Evolutionary conservation across 169 alveolate genomes (phyloP), one percentile per base, ranked within the genome.

Genomic region (Cryptosporidium meleagridis): DNA sequence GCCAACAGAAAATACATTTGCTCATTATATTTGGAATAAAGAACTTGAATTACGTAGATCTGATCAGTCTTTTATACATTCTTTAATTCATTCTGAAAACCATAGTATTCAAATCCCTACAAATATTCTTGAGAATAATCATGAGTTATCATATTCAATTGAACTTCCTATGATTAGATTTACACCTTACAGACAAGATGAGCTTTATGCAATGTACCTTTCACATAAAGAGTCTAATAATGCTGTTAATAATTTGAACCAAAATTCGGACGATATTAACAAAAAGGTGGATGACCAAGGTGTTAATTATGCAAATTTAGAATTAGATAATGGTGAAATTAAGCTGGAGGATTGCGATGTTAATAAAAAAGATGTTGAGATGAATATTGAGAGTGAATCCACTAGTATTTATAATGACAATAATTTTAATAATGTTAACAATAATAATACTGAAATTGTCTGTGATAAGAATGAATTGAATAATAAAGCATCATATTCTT

Each of bases 121-220:
- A 4, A 55, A 33, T 29, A 59, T 73, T 29, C 68, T 73, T 29
- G 86, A 31, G 37, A 59, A 51, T 23, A 59, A 73, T 53, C 44
- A 31, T 33, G 68, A 37, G n/a, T 16, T 52, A n/a, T 73, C 86
- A 6, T 73, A 73, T 26, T 52, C n/a, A 0, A 59, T 80, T 80
- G 89, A 80, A 48, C 68, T 80, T 5, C 89, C 89, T 8, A 80
- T 80, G 65, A 67, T 80, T 44, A 59, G 62, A 39, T 80, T 80
- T 48, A 80, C 53, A 1, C 89, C 72, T 21, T 80, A 80, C 29
- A 80, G 89, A 80, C 89, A 80, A 48, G 89, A 80, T 41, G 89
- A 80, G 41, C 35, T 80, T 23, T 80, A 80, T 41, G 89, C 89
- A 59, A 59, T 80, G 75, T 80, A 80, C 26, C 70, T 80, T 44